phyloP scores from a whole-genome alignment of 495 filamentous ascomycete genomes.

The Penicillium atrosanguineum region DNA sequence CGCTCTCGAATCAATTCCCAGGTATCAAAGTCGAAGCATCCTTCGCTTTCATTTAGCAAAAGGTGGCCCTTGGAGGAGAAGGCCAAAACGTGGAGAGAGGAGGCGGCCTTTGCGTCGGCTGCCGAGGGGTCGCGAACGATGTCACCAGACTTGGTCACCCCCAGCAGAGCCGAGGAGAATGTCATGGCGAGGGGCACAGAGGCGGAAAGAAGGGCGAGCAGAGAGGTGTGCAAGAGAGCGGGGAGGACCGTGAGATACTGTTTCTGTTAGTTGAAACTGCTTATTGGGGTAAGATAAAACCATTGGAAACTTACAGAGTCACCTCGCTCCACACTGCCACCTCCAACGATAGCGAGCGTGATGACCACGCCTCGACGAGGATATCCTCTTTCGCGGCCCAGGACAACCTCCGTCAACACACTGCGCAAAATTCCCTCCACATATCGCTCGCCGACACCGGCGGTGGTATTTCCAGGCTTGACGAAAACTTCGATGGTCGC shows the following conservation, averaged over 20 bases:
- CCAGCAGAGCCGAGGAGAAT: slow-evolving; percentile 61
- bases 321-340: slow-evolving; percentile 66
- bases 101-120: slow-evolving; percentile 52
- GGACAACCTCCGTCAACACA: slow-evolving; percentile 30
- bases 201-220: slow-evolving; percentile 73
- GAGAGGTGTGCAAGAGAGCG: slow-evolving; percentile 67
- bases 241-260: slow-evolving; percentile 76
- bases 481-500: slow-evolving; percentile 87
- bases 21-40: slow-evolving; percentile 68
- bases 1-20: slow-evolving; percentile 71
- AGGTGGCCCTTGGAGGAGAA: slow-evolving; percentile 74
- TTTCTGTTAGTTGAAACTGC: background rate
- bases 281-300: background rate
- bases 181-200: slow-evolving; percentile 72
- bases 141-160: slow-evolving; percentile 51
- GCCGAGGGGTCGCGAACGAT: slow-evolving; percentile 56
- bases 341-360: slow-evolving; percentile 37
- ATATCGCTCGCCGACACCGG: slow-evolving; percentile 74
- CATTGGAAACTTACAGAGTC: slow-evolving; percentile 55
- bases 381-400: slow-evolving; percentile 36
- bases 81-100: slow-evolving; percentile 72
- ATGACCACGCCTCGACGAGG: slow-evolving; percentile 43
- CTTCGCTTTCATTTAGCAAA: slow-evolving; percentile 77
- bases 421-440: slow-evolving; percentile 32
- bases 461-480: slow-evolving; percentile 62